Base-by-base conservation (phyloP, 2,329 filamentous ascomycete genomes). In the Fusarium tuaranense region DNA sequence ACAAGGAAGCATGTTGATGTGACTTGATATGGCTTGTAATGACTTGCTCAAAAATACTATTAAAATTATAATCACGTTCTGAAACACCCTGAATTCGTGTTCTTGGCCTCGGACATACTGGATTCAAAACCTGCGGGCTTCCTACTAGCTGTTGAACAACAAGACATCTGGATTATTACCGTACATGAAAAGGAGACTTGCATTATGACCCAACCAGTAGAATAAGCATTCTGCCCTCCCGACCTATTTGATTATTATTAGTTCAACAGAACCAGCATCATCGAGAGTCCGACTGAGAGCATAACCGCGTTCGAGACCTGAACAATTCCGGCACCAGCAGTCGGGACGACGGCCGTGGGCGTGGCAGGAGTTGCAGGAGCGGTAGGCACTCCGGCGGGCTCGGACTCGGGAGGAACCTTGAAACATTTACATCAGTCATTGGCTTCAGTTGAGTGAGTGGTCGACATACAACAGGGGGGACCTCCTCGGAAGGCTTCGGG, bases 261-360 rank as follows among this genome's bases (percentile, higher is more conserved):
- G 38, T 66, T 46, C 7, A 71, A 6, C n/a, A 66, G 38, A 27
- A 65, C 41, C 7, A 71, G 25, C 13, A 71, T 46, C 63, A 67
- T 55, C 0, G 46, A 57, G 13, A 72, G 32, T 14, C 64, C 70
- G 2, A 68, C 13, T 10, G 69, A 62, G 16, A 60, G 34, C 18
- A 58, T 2, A 16, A 38, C 38, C 1, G 20, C 20, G 16, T n/a
- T 20, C 13, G 39, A 36, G 7, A 65, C 18, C 20, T 48, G 44
- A 6, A 46, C 20, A 22, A 41, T 44, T 46, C 64, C 64, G 16
- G 68, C 70, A 9, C 70, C 70, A 25, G 68, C 70, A 51, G 70
- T 72, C 14, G 70, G 63, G 32, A 68, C 53, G n/a, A 38, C 63
- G 13, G 53, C 16, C 13, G 53, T 48, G 9, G 69, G 69, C 7